Conservation (phyloP, 2,329 filamentous ascomycete species). For the Penicillium sp. region DNA sequence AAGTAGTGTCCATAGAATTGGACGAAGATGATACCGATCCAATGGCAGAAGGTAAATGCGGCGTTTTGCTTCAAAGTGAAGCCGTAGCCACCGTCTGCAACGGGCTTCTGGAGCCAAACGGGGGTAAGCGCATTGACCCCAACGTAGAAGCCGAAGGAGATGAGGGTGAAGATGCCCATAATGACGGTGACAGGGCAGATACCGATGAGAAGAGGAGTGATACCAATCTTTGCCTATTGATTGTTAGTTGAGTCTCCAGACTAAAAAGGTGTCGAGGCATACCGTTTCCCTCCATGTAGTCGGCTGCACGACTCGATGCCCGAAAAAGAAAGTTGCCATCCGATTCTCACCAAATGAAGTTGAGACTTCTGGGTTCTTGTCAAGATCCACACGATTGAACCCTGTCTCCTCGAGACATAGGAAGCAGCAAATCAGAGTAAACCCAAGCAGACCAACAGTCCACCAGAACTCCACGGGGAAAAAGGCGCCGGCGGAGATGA, state of each 20-base stretch:
- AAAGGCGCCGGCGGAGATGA: constrained; percentile 41
- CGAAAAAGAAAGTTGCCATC: constrained; percentile 35
- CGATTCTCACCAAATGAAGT: constrained; percentile 28
- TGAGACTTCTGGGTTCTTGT: constrained; percentile 24
- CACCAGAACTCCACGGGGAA: constrained; percentile 51
- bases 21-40: constrained; percentile 46
- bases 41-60: constrained; percentile 46
- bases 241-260: neutral
- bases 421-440: constrained; percentile 42
- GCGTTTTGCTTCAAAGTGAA: constrained; percentile 48
- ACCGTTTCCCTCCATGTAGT: constrained; percentile 31
- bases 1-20: constrained; percentile 43
- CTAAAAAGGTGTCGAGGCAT: neutral
- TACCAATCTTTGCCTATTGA: constrained; percentile 24
- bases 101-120: constrained; percentile 47
- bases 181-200: constrained; percentile 45
- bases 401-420: constrained; percentile 47
- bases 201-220: constrained; percentile 34
- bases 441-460: constrained; percentile 44
- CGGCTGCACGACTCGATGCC: constrained; percentile 27
- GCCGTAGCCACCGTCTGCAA: constrained; percentile 46
- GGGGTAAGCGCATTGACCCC: constrained; percentile 41
- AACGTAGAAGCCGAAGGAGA: constrained; percentile 44
- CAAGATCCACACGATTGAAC: constrained; percentile 34
- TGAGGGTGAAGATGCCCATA: constrained; percentile 43